Base-by-base conservation (phyloP, 106 monocot genomes). In the Amphibolis antarctica region DNA sequence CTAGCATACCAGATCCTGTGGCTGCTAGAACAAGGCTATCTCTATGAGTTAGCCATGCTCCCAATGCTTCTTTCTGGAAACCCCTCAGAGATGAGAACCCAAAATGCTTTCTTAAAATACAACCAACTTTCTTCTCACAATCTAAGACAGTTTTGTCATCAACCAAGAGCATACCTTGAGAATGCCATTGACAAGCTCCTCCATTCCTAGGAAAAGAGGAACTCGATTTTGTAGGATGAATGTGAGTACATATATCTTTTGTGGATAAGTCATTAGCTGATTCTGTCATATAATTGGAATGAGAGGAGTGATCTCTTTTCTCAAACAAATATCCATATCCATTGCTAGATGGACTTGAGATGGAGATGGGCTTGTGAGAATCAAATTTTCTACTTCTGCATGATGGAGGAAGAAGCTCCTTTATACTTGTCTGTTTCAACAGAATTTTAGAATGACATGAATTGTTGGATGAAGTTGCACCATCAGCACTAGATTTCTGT, bases 21-120 rank as follows among this genome's bases (percentile, higher is more conserved):
- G 90, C 96, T 28, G 96, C 89, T 59, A 98, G 86, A 72, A 98
- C 78, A 67, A 96, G 84, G 65, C 80, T 85, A 62, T 98, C 96
- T 45, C 60, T 78, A 46, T 85, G 68, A 27, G 65, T 72, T 58
- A 85, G 64, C 84, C 89, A 98, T 68, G 90, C 75, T 58, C 73
- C 69, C 71, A 98, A 12, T 67, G 82, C 90, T 74, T 98, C 80
- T 76, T 75, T 98, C 70, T 98, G 96, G 55, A 90, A 98, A 51
- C 71, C 67, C 78, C 84, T 98, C 69, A 90, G 76, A 28, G 75
- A 80, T 61, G 82, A 80, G 55, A 98, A 78, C 21, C 86, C 86
- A 75, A 98, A 98, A 80, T 98, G 70, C 59, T 80, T 84, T 60
- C 51, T 63, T 62, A 98, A 59, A 65, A 85, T 55, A 63, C 4